Evolutionary conservation across 768 basidiomycete genomes (phyloP).

Genomic region (Jaapia argillacea): DNA sequence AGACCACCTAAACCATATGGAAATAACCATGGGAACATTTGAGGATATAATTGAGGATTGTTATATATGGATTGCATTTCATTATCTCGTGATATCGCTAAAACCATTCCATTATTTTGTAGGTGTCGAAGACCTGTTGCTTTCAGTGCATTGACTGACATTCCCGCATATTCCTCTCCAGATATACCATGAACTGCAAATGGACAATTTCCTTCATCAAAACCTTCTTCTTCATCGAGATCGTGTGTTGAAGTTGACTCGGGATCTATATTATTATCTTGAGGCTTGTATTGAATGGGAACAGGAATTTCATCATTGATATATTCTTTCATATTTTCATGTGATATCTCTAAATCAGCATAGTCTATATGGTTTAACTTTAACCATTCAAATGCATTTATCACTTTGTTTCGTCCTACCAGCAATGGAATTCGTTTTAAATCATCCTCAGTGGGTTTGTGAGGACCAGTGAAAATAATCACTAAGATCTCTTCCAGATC

Average conservation of each 20-base stretch:
- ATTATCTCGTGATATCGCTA: conserved; percentile 8
- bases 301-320: conserved; percentile 4
- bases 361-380: conserved; percentile 12
- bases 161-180: neutral
- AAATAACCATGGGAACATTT: conserved; percentile 11
- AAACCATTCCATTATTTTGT: neutral
- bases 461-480: conserved; percentile 20
- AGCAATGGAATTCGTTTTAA: conserved; percentile 12
- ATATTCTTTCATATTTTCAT: conserved; percentile 4
- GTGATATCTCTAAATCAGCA: conserved; percentile 5
- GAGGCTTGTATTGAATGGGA: neutral
- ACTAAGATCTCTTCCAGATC: conserved; percentile 15
- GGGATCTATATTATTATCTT: neutral
- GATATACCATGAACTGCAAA: conserved; percentile 6
- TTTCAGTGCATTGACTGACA: conserved; percentile 7
- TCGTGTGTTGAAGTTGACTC: neutral
- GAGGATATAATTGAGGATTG: conserved; percentile 22
- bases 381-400: conserved; percentile 18
- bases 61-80: conserved; percentile 23
- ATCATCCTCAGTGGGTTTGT: conserved; percentile 17
- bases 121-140: conserved; percentile 14
- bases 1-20: conserved; percentile 10
- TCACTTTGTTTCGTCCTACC: conserved; percentile 14
- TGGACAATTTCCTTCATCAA: neutral
- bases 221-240: conserved; percentile 9